Base-by-base conservation (phyloP, 225 moss, liverwort and hornwort genomes). In the Asterella californica region DNA sequence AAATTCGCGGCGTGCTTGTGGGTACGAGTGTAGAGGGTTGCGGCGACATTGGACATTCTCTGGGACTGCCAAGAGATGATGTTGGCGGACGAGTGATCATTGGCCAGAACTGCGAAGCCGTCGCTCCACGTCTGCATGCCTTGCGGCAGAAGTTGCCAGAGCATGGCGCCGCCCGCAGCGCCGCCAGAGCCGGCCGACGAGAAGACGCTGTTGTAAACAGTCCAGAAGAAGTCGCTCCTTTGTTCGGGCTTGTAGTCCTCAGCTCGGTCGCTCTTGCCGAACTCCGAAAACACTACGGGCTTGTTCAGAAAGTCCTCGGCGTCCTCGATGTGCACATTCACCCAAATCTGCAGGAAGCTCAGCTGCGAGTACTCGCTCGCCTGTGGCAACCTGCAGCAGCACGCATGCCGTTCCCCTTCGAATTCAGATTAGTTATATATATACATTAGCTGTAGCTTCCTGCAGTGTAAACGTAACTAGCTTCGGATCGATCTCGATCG, bases 51-150 rank as follows among this genome's bases (percentile, higher is more conserved):
- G 27, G 37, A 21, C 42, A 77, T 22, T 25, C 77, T 62, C n/a
- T 77, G 32, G 59, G 77, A 77, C 46, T 77, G 77, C 77, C 77
- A 77, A 4, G 63, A 77, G 77, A 77, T 77, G 77, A 77, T 60
- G 63, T 46, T 42, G 77, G 62, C 77, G 15, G 25, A 42, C 18
- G 62, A 65, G n/a, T 21, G 36, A 19, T 77, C 62, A n/a, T 15
- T 29, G 60, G 70, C 54, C 45, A 33, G 15, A 2, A 79, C 36
- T 0, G 48, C 79, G 52, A 67, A 79, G 0, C 79, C 67, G 37
- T 79, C 79, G 50, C 37, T 70, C 79, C 79, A 79, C 14, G 54
- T 30, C 68, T 79, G 29, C 79, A 79, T 79, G 46, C 68, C 67
- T 8, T 53, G 70, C 1, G 79, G 79, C 27, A 79, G 79, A 10